Percentiles rank a stretch among this genome's conserved stretches.
These are phyloP conservation scores for Lyophyllum semitale DNA, from an alignment of 768 basidiomycete species.

Conservation along the genomic window DNA sequence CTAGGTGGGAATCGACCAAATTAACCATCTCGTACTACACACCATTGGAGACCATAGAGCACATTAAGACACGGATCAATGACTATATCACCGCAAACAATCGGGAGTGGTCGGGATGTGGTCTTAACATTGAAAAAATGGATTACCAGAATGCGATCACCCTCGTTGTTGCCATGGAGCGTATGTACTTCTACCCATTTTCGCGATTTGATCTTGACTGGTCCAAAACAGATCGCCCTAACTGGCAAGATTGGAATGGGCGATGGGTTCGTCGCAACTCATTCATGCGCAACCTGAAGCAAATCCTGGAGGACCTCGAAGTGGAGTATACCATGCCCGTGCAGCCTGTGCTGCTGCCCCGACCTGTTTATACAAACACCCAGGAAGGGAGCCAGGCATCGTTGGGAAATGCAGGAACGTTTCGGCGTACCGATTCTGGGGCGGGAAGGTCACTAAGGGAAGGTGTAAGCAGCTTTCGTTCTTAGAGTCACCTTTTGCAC, in stretches of 20 bases:
- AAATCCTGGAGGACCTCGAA: constrained; percentile 71
- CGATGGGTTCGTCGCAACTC: constrained; percentile 73
- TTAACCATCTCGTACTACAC: constrained; percentile 70
- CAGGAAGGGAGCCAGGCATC: constrained; percentile 3
- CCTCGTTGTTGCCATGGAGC: constrained; percentile 71
- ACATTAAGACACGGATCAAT: constrained; percentile 58
- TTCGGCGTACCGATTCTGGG: constrained; percentile 15
- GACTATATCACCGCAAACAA: constrained; percentile 62
- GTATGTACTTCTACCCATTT: constrained; percentile 37
- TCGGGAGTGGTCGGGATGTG: constrained; percentile 71
- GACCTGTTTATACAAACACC: constrained; percentile 4
- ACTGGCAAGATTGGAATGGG: constrained; percentile 89
- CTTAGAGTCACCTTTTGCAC: background rate
- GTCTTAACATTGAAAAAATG: constrained; percentile 78
- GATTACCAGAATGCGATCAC: constrained; percentile 73
- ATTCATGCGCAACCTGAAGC: constrained; percentile 78
- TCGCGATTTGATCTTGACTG: constrained; percentile 1
- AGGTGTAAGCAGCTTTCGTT: background rate
- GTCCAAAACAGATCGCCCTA: constrained; percentile 59
- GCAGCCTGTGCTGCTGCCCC: constrained; percentile 66
- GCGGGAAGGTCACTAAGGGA: background rate
- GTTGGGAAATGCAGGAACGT: constrained; percentile 31
- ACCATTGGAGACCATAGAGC: constrained; percentile 69
- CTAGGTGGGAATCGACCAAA: constrained; percentile 68
- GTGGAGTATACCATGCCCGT: constrained; percentile 69